Conservation (phyloP, 805 yeast species). For the Candida nemodendra region DNA sequence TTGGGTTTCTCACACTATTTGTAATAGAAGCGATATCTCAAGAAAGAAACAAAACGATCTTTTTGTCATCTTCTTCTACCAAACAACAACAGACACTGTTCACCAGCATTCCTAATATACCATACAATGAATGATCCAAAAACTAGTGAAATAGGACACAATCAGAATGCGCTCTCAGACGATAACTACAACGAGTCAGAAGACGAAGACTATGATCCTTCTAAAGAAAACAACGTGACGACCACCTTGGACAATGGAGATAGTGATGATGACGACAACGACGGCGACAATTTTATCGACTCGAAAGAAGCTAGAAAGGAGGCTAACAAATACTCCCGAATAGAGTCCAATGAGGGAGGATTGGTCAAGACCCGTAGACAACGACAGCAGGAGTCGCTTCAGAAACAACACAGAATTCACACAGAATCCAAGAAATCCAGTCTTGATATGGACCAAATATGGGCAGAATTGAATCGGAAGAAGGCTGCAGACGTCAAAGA, state of each 20-base stretch:
- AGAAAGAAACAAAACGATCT: no score
- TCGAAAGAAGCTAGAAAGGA: slow-evolving; percentile 28
- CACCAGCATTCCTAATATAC: no score
- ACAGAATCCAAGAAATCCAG: slow-evolving; percentile 22
- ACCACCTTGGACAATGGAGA: slow-evolving; percentile 17
- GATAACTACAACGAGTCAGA: slow-evolving; percentile 54
- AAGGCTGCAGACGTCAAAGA: slow-evolving; percentile 1
- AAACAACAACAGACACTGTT: no score
- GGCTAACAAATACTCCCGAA: slow-evolving; percentile 43
- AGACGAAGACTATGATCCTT: slow-evolving; percentile 58
- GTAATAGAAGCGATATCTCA: no score
- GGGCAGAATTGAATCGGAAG: slow-evolving; percentile 49
- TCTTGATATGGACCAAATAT: slow-evolving; percentile 49
- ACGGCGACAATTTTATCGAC: slow-evolving; percentile 34
- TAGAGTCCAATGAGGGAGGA: slow-evolving; percentile 60
- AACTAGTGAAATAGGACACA: no score
- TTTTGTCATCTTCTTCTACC: no score
- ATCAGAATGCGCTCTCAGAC: no score
- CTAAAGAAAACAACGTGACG: slow-evolving; percentile 7
- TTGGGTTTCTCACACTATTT: neutral
- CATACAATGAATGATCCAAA: no score
- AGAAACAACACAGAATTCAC: slow-evolving; percentile 20
- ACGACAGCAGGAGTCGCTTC: slow-evolving; percentile 38
- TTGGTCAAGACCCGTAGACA: slow-evolving; percentile 70
- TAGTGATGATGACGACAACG: slow-evolving; percentile 35